Base-by-base conservation (phyloP, 2,329 filamentous ascomycete genomes). In the Penicillium verrucosum region DNA sequence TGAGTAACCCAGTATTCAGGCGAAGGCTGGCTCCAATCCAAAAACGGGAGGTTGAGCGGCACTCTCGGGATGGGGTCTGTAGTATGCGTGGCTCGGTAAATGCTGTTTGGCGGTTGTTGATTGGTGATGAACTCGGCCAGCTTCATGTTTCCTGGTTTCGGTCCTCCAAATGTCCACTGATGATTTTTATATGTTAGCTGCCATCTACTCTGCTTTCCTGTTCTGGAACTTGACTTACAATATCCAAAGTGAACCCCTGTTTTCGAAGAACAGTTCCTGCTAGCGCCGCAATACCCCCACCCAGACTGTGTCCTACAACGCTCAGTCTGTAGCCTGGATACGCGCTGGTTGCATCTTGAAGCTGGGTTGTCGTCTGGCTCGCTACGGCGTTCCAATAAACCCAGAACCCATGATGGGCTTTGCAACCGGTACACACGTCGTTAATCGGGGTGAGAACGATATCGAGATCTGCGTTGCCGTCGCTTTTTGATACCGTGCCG, bases 1-100 rank as follows among this genome's bases (percentile, higher is more conserved):
- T 40, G 34, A 18, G 44, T 45, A 32, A 53, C 12, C 51, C 51
- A 53, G 27, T 32, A 53, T 46, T 53, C 51, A 40, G 51, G 51
- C 9, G 51, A 53, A 32, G 51, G 42, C 23, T 53, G 51, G 7
- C 42, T 47, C 32, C 44, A 53, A 18, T 40, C 51, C 4, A 53
- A 46, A 12, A 40, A 46, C 3, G 30, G 30, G 9, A 46, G 14
- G 7, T 37, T 40, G 25, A 30, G 16, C 10, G 51, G 51, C 5
- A 47, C n/a, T 25, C 23, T 38, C 18, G 51, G 51, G 2, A 53
- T n/a, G 3, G 44, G 32, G 16, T 53, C 51, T 25, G 43, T 47
- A 18, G 34, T n/a, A 32, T 53, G 51, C 0, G 51, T 53, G 27
- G 18, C 51, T 25, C 51, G 34, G 10, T 53, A 53, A 6, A 53